Evolutionary conservation across 108 stramenopile species (phyloP).

Genomic region (Bacterosira constricta): DNA sequence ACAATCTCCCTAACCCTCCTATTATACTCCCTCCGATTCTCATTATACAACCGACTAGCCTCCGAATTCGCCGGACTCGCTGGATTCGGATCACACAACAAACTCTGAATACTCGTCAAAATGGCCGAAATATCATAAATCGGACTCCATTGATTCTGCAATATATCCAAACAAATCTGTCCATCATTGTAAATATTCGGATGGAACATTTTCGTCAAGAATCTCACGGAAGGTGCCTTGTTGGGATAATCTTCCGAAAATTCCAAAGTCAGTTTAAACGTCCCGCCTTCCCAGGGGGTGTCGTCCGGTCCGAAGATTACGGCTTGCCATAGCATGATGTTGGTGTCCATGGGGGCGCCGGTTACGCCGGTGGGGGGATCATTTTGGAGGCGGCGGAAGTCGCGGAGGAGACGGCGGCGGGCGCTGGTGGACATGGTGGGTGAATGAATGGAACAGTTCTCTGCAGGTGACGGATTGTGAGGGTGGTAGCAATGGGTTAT

Average conservation of each 20-base stretch:
- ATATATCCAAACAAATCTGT: slow-evolving; percentile 97
- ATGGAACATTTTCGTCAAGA: slow-evolving; percentile 99
- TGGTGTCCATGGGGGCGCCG: slow-evolving; percentile 98
- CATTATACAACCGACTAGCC: slow-evolving; percentile 96
- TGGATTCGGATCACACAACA: slow-evolving; percentile 99
- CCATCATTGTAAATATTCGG: slow-evolving; percentile 99
- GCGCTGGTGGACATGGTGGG: slow-evolving; percentile 94
- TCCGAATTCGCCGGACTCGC: slow-evolving; percentile 96
- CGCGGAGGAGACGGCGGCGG: slow-evolving; percentile 94
- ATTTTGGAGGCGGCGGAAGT: slow-evolving; percentile 93
- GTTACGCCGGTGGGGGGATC: slow-evolving; percentile 98
- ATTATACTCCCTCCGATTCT: slow-evolving; percentile 98
- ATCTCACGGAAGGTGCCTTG: slow-evolving; percentile 97
- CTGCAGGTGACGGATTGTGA: too few relatives aligned
- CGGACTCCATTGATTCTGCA: slow-evolving; percentile 99
- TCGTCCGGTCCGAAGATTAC: slow-evolving; percentile 99
- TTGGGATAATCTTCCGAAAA: slow-evolving; percentile 99
- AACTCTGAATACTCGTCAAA: slow-evolving; percentile 98
- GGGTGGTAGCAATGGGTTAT: too few relatives aligned
- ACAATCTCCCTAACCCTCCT: slow-evolving; percentile 98
- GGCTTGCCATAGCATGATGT: slow-evolving; percentile 97
- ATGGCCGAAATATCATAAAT: slow-evolving; percentile 99
- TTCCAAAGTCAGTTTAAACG: slow-evolving; percentile 95
- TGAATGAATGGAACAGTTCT: not conserved
- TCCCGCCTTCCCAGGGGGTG: slow-evolving; percentile 99